Base-by-base conservation (phyloP, 164 flowering plant genomes). In the Houttuynia cordata region DNA sequence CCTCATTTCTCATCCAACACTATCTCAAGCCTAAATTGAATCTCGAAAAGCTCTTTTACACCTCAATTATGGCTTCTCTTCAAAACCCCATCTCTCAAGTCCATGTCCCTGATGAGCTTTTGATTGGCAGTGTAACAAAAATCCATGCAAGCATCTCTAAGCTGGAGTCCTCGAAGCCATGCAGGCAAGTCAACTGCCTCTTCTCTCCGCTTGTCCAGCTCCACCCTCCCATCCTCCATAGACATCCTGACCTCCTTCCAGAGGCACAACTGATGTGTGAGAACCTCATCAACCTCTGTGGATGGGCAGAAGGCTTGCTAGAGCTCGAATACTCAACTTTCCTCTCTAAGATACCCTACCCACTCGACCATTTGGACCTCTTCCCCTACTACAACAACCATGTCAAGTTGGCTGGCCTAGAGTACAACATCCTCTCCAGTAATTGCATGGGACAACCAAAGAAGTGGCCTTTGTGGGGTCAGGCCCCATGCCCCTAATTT, bases 401-500 rank as follows among this genome's bases (percentile, higher is more conserved):
- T 53, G 63, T 82, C 50, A 74, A 81, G 37, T 69, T 85, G 12
- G 80, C 75, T 34, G 25, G 23, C 17, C 24, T 79, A 6, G 91
- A 82, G 51, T 59, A 69, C 63, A 63, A 6, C 14, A 75, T 83
- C 41, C 71, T 79, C 1, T 19, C 0, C 4, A 63, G 75, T 8
- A 68, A 79, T 58, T 73, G 75, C 0, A 51, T 68, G 3, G 53
- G 51, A 42, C 62, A 64, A 8, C 84, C 87, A 0, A 76, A 75
- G 54, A 73, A 68, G 70, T 85, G 1, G 91, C 86, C n/a, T 85
- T 85, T 40, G 64, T 82, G 14, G 91, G 87, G 20, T 85, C 91
- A 1, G 91, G 91, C 57, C 83, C 85, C 10, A 60, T 85, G 75
- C 87, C 87, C 20, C 74, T 83, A 4, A 75, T 84, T 8, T 75